Evolutionary conservation across 148 eudicot species (phyloP), one percentile per base, ranked within the genome.

Genomic region (Spergularia bocconei): DNA sequence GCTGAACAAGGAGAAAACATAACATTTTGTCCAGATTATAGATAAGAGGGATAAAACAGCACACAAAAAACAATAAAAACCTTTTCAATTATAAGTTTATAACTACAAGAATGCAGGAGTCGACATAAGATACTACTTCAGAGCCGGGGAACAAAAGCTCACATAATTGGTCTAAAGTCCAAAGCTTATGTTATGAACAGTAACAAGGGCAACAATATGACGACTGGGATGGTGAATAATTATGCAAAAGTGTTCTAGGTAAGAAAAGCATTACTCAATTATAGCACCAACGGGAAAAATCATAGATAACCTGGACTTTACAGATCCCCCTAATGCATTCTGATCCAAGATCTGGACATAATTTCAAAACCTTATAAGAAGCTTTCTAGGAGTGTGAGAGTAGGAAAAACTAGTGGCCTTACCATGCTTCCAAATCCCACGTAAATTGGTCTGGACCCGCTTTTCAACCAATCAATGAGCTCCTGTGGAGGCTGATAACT

Each of bases 341-440:
- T 12, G 36, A 5, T 36, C 14, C n/a, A 13, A 63, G 8, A 63
- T 2, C 2, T 1, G 1, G 39, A 13, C 36, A 13, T 29, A 64
- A 36, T 38, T 21, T 20, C 17, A 64, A 17, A 41, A 7, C 16
- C 2, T 50, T 39, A 23, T 25, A 74, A n/a, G 29, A 59, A 21
- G n/a, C n/a, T n/a, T n/a, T n/a, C n/a, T n/a, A n/a, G n/a, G n/a
- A n/a, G n/a, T n/a, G n/a, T n/a, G n/a, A n/a, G n/a, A n/a, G n/a
- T 20, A 65, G 23, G 23, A 64, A 52, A 55, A 29, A 21, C 48
- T 11, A 67, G 36, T 73, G 47, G 36, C 47, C 86, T 58, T 91
- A 95, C 99, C 99, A 95, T 95, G 92, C 99, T 95, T 72, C 99
- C 99, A 81, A 95, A 95, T 25, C 99, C 97, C 47, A 92, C 88